Percentiles rank a stretch among this genome's conserved stretches.
Conservation (phyloP, 768 basidiomycete species). For the Asterophora parasitica region DNA sequence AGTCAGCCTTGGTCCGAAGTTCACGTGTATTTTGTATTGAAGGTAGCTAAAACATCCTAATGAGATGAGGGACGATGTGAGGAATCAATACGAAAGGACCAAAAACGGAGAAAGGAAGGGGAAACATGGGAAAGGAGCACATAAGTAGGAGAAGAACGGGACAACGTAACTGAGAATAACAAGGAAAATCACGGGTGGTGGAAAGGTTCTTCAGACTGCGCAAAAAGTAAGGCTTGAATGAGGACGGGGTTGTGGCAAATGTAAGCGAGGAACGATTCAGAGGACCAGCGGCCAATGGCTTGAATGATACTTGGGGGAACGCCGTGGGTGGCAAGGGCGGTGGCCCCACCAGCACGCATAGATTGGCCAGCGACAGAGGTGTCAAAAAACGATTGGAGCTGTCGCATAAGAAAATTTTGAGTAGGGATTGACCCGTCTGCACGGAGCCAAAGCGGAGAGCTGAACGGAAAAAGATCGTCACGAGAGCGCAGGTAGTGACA, state of each 20-base stretch:
- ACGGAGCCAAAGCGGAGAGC: not conserved
- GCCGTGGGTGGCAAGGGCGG: slow-evolving; percentile 25
- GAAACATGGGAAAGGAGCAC: no score
- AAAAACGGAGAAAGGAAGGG: no score
- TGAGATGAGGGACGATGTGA: no score
- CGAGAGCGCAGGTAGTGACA: slow-evolving; percentile 19
- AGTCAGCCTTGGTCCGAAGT: no score
- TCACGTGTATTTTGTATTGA: no score
- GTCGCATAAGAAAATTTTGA: not conserved
- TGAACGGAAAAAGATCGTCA: slow-evolving; percentile 17
- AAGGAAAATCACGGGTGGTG: no score
- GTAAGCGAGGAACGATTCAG: slow-evolving; percentile 25
- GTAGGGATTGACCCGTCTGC: not conserved
- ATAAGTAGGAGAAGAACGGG: no score
- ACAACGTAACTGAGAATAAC: no score
- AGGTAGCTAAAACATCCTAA: no score
- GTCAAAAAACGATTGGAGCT: not conserved
- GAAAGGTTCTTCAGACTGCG: no score
- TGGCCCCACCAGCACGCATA: slow-evolving; percentile 31
- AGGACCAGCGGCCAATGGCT: slow-evolving; percentile 33
- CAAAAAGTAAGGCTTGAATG: no score
- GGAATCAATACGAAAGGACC: no score
- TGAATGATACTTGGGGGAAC: slow-evolving; percentile 28
- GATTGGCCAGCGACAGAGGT: not conserved
- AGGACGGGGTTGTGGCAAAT: slow-evolving; percentile 11